Base-by-base conservation (phyloP, 441 rosid species). In the Populus tomentosa region DNA sequence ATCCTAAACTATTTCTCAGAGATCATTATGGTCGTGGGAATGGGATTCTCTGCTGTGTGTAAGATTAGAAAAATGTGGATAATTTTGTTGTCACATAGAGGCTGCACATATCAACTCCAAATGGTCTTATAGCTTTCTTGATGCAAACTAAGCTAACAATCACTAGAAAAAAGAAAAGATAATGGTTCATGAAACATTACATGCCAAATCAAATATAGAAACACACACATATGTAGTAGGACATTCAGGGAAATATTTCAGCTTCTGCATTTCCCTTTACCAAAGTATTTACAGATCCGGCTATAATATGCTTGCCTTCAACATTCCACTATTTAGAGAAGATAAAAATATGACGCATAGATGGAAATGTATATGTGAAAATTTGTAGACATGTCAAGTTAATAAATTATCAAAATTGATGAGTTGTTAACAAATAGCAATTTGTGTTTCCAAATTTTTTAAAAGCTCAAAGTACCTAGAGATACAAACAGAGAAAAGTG, bases 401-500 rank as follows among this genome's bases (percentile, higher is more conserved):
- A 63, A 28, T 5, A 73, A 38, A 18, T 11, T 20, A 6, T 40
- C 10, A 69, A 33, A 79, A 73, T 24, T 46, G 16, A 53, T 46
- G 9, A 78, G 5, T 26, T 30, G 67, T 77, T 65, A 67, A 13
- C 40, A 69, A 64, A 30, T 32, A 14, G 68, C 35, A 67, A 26
- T 38, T 59, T 40, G 6, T 13, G 11, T 23, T 13, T 64, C 35
- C 67, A n/a, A 71, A 71, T 24, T 10, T 42, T 63, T 73, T 18
- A 18, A 56, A 53, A n/a, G 69, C 23, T 66, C 32, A 63, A 66
- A 69, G 80, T 53, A 69, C 46, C 21, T 26, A 46, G 77, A 50
- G 23, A 28, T 35, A 38, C 7, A 69, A 69, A 59, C 26, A 20
- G 16, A 72, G 24, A 36, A 28, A 53, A 67, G 28, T 70, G 23